Evolutionary conservation across 2,329 filamentous ascomycete species (phyloP).

Genomic region (Diaporthe citri): DNA sequence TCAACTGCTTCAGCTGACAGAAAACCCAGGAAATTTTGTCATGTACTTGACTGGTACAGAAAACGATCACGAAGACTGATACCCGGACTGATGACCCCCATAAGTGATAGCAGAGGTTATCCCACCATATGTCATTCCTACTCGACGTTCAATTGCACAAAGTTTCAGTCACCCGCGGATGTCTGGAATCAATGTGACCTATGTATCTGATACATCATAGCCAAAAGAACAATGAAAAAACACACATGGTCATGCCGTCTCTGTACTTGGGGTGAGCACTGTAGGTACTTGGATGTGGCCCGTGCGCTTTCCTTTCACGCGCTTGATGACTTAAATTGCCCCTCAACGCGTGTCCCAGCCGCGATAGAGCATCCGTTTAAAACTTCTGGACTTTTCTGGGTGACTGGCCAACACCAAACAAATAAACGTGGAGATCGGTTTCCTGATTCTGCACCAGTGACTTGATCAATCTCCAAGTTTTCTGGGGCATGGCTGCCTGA

Average conservation of each 20-base stretch:
- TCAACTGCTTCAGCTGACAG: too few species aligned
- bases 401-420: neutral
- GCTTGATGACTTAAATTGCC: conserved; percentile 11
- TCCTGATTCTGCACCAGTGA: neutral
- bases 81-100: too few species aligned
- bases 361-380: too few species aligned
- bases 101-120: neutral
- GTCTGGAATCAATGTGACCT: neutral
- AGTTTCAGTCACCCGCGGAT: neutral
- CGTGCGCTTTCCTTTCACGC: conserved; percentile 22
- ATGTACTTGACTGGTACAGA: too few species aligned
- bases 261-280: neutral
- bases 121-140: neutral
- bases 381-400: neutral
- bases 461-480: too few species aligned
- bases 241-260: neutral
- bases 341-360: conserved; percentile 25
- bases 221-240: neutral
- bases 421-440: neutral
- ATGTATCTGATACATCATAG: neutral
- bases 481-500: neutral
- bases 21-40: too few species aligned
- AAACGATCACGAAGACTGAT: too few species aligned
- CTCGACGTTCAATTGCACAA: neutral
- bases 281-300: neutral